Percentiles rank a stretch among this genome's conserved stretches.
phyloP scores from a whole-genome alignment of 768 basidiomycete genomes.

The Strobilomyces dryophilus region DNA sequence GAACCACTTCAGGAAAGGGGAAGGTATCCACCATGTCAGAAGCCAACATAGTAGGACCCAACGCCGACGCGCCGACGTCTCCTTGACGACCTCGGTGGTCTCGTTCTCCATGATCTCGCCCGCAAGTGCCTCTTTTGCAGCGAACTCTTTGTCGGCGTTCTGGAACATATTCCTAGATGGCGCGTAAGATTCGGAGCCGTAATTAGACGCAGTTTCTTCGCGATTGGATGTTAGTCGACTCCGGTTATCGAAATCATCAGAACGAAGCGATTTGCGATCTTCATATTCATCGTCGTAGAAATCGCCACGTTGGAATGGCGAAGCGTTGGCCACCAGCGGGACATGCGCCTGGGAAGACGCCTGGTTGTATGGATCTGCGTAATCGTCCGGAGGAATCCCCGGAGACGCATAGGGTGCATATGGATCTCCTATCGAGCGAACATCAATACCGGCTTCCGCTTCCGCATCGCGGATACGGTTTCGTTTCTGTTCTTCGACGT shows the following conservation, averaged over 20 bases:
- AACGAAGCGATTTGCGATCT: slow-evolving; percentile 66
- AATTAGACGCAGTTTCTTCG: slow-evolving; percentile 75
- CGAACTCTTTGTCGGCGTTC: slow-evolving; percentile 65
- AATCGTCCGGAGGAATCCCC: slow-evolving; percentile 40
- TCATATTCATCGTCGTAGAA: slow-evolving; percentile 77
- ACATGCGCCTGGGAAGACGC: slow-evolving; percentile 61
- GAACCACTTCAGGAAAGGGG: slow-evolving; percentile 56
- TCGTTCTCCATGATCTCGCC: slow-evolving; percentile 87
- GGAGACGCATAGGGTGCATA: slow-evolving; percentile 74
- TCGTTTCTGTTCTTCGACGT: slow-evolving; percentile 83
- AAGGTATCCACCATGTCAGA: slow-evolving; percentile 91
- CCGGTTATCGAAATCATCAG: slow-evolving; percentile 76
- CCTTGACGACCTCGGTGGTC: slow-evolving; percentile 83
- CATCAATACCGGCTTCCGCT: slow-evolving; percentile 62
- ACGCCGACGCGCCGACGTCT: slow-evolving; percentile 70
- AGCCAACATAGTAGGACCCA: slow-evolving; percentile 90
- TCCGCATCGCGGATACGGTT: slow-evolving; percentile 75
- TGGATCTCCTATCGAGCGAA: slow-evolving; percentile 56
- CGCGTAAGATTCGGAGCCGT: slow-evolving; percentile 90
- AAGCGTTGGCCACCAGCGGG: slow-evolving; percentile 80
- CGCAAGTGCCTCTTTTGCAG: slow-evolving; percentile 80
- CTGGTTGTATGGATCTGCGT: slow-evolving; percentile 49
- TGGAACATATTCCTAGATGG: slow-evolving; percentile 97
- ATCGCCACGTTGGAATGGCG: slow-evolving; percentile 78
- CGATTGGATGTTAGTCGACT: slow-evolving; percentile 74